These are phyloP conservation scores for Raddia guianensis DNA, from an alignment of 176 grass and related monocot genomes.

Conservation along the genomic window DNA sequence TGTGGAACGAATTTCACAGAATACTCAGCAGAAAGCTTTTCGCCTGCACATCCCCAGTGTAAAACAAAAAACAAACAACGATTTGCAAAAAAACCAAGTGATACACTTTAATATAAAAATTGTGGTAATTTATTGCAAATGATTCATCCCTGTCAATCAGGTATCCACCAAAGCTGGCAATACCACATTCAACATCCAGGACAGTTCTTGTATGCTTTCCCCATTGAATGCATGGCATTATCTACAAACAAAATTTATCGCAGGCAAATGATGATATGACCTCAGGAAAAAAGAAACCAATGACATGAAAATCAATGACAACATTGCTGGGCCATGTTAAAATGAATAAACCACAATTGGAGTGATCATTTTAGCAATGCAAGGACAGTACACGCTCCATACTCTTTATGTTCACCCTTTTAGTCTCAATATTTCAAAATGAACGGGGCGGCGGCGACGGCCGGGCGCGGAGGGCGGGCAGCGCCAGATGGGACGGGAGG, in stretches of 20 bases:
- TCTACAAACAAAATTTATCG: slow-evolving; percentile 45
- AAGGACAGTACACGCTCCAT: not conserved
- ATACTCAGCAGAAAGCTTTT: slow-evolving; percentile 45
- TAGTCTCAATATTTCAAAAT: not conserved
- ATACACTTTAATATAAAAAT: not conserved
- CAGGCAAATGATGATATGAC: slow-evolving; percentile 29
- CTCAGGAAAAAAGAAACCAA: not conserved
- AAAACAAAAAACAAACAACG: slow-evolving; percentile 3
- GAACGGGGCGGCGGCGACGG: too few species aligned
- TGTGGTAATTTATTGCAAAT: slow-evolving; percentile 30
- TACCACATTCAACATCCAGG: slow-evolving; percentile 94
- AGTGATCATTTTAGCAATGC: slow-evolving; percentile 4
- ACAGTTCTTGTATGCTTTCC: slow-evolving; percentile 73
- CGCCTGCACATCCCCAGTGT: slow-evolving; percentile 58
- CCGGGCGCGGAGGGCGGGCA: too few species aligned
- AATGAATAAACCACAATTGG: not conserved
- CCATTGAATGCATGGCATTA: slow-evolving; percentile 68
- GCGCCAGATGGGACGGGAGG: too few species aligned
- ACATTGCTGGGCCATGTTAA: not conserved
- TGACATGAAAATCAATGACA: not conserved
- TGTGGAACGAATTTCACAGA: slow-evolving; percentile 22
- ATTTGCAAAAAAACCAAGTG: not conserved
- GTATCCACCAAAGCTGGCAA: slow-evolving; percentile 92
- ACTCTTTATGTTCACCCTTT: not conserved
- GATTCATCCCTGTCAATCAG: slow-evolving; percentile 78